phyloP scores from a whole-genome alignment of 768 basidiomycete species.

The Tylopilus intermedius region DNA sequence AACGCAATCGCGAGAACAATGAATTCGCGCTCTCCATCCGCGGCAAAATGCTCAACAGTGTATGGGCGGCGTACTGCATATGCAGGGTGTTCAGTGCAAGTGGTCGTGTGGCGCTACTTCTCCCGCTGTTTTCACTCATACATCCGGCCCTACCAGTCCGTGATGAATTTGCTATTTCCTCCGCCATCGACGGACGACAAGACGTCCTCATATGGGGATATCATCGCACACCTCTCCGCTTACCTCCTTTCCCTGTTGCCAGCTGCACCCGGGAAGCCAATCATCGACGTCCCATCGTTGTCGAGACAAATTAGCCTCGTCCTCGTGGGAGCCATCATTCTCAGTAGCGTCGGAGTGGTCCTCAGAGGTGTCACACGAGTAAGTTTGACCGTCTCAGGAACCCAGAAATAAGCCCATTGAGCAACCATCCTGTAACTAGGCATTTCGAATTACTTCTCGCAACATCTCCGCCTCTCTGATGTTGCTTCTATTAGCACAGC shows the following conservation, averaged over 20 bases:
- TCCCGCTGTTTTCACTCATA: slow-evolving; percentile 14
- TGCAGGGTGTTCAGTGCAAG: slow-evolving; percentile 59
- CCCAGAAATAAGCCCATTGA: background rate
- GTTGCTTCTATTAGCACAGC: slow-evolving; percentile 70
- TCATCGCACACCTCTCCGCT: slow-evolving; percentile 39
- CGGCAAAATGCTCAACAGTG: slow-evolving; percentile 46
- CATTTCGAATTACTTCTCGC: slow-evolving; percentile 58
- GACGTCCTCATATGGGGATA: slow-evolving; percentile 40
- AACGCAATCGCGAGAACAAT: slow-evolving; percentile 43
- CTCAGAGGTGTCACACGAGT: slow-evolving; percentile 63
- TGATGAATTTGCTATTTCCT: slow-evolving; percentile 31
- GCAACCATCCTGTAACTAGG: slow-evolving; percentile 31
- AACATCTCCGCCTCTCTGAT: slow-evolving; percentile 72
- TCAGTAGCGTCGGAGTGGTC: slow-evolving; percentile 67
- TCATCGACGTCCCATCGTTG: slow-evolving; percentile 36
- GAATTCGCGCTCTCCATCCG: slow-evolving; percentile 50
- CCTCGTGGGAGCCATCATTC: slow-evolving; percentile 72
- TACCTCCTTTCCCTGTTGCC: slow-evolving; percentile 38
- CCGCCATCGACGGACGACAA: slow-evolving; percentile 32
- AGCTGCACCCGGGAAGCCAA: slow-evolving; percentile 22
- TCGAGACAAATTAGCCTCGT: slow-evolving; percentile 58
- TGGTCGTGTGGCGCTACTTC: slow-evolving; percentile 14
- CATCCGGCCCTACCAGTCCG: slow-evolving; percentile 22
- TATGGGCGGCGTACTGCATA: slow-evolving; percentile 66
- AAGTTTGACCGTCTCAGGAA: slow-evolving; percentile 14